Evolutionary conservation across 2,329 filamentous ascomycete species (phyloP), one percentile per base, ranked within the genome.

Genomic region (Clonostachys rhizophaga): DNA sequence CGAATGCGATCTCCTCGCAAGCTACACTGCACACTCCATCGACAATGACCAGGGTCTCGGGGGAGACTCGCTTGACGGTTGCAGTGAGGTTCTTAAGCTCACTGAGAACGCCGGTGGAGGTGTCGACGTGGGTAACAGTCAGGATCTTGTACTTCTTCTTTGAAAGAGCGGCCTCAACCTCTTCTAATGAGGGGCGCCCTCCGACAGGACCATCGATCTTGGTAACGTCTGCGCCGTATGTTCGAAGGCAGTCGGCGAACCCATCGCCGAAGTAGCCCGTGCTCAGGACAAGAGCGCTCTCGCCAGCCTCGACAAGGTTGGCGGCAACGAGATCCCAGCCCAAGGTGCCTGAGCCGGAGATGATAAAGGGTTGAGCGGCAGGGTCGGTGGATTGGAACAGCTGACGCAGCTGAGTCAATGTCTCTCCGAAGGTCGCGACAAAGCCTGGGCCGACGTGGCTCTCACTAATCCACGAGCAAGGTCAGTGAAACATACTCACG

Each of bases 1-100:
- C 94, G 66, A 99, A 99, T 41, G 86, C 84, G 58, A 99, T 92
- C 72, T 97, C 91, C 71, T 99, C 94, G 58, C 86, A 91, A 42
- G 91, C 94, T 47, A 99, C 91, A 67, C 89, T 95, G 82, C 94
- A 99, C 44, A 99, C 94, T 53, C 92, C 94, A 63, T 99, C 94
- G 47, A 96, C 92, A 45, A 97, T 80, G 50, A 99, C 72, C 47
- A 99, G 77, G 2, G 94, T 99, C 45, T 96, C 85, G 1, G 94
- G 94, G 52, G 90, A 95, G 53, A 96, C 89, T 46, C 80, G 79
- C 65, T 87, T 87, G 45, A 97, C 88, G 44, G 95, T 74, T 62
- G 91, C 87, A 34, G 90, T 83, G 48, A 99, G 74, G 48, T 83
- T 75, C 75, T 95, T 86, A 59, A 97, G 81, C 66, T 97, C 91